phyloP scores from a whole-genome alignment of 768 basidiomycete species.

The Hericium coralloides region DNA sequence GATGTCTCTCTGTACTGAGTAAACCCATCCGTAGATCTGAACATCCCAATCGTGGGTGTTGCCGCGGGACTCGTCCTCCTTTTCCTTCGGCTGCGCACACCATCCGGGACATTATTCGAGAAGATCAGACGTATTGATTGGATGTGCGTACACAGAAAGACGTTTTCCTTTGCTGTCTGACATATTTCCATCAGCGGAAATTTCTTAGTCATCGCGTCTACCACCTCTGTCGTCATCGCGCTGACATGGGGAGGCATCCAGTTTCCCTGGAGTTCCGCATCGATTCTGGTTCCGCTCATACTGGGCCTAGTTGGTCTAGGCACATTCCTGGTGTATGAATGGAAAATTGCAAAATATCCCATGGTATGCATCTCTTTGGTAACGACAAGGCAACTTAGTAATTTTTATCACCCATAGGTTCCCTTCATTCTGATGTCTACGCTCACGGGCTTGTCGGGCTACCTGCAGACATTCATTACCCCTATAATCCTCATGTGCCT shows the following conservation, averaged over 20 bases:
- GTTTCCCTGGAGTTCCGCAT: constrained; percentile 31
- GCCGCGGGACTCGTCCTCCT: constrained; percentile 19
- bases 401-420: constrained; percentile 16
- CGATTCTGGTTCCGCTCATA: constrained; percentile 32
- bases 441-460: constrained; percentile 25
- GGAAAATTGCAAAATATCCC: constrained; percentile 22
- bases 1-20: neutral
- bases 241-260: constrained; percentile 35
- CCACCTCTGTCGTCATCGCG: constrained; percentile 21
- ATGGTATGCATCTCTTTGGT: constrained; percentile 19
- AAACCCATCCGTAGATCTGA: constrained; percentile 21
- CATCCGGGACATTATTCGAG: constrained; percentile 20
- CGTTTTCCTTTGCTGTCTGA: neutral
- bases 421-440: constrained; percentile 25
- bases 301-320: constrained; percentile 30
- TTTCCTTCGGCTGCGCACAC: constrained; percentile 26
- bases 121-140: constrained; percentile 31
- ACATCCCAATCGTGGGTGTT: constrained; percentile 27
- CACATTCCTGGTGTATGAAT: constrained; percentile 30
- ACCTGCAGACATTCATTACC: constrained; percentile 23
- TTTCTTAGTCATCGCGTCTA: constrained; percentile 22
- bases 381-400: neutral
- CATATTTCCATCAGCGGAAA: constrained; percentile 24
- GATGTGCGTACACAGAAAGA: constrained; percentile 21
- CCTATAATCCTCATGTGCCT: neutral